These are phyloP conservation scores for Ballota nigra DNA, from an alignment of 257 asterid species.

Conservation along the genomic window DNA sequence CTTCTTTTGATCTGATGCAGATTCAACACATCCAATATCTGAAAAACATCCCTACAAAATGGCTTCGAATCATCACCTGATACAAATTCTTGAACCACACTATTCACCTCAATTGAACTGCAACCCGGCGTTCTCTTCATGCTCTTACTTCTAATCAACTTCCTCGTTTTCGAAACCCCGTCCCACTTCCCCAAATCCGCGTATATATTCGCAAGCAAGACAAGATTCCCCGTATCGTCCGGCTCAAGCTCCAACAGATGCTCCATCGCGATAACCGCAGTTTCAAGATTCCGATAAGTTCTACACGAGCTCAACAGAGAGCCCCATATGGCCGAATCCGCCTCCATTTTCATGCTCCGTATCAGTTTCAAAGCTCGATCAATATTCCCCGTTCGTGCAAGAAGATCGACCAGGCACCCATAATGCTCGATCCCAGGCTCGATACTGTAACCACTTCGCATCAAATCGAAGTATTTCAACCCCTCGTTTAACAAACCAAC, in stretches of 20 bases:
- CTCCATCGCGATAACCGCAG: slow-evolving; percentile 59
- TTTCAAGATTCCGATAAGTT: slow-evolving; percentile 53
- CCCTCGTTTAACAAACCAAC: slow-evolving; percentile 70
- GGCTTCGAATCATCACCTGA: slow-evolving; percentile 61
- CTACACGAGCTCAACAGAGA: slow-evolving; percentile 75
- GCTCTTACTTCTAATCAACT: slow-evolving; percentile 52
- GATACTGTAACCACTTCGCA: slow-evolving; percentile 41
- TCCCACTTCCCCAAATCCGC: slow-evolving; percentile 84
- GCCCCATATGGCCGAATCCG: slow-evolving; percentile 81
- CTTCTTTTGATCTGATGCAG: slow-evolving; percentile 40
- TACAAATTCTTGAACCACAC: slow-evolving; percentile 56
- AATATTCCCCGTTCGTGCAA: slow-evolving; percentile 66
- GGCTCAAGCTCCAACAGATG: slow-evolving; percentile 62
- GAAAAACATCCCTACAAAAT: slow-evolving; percentile 41
- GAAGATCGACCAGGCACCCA: slow-evolving; percentile 70
- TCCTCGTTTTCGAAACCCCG: slow-evolving; percentile 66
- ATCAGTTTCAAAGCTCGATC: slow-evolving; percentile 54
- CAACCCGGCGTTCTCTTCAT: slow-evolving; percentile 66
- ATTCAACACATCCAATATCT: slow-evolving; percentile 37
- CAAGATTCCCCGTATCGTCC: slow-evolving; percentile 61
- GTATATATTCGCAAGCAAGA: slow-evolving; percentile 64
- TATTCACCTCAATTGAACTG: slow-evolving; percentile 61
- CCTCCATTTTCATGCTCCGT: slow-evolving; percentile 54
- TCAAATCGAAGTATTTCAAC: slow-evolving; percentile 49
- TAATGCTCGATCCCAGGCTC: slow-evolving; percentile 72